Conservation (phyloP, 768 basidiomycete genomes). For the Pleurotus cornucopiae region DNA sequence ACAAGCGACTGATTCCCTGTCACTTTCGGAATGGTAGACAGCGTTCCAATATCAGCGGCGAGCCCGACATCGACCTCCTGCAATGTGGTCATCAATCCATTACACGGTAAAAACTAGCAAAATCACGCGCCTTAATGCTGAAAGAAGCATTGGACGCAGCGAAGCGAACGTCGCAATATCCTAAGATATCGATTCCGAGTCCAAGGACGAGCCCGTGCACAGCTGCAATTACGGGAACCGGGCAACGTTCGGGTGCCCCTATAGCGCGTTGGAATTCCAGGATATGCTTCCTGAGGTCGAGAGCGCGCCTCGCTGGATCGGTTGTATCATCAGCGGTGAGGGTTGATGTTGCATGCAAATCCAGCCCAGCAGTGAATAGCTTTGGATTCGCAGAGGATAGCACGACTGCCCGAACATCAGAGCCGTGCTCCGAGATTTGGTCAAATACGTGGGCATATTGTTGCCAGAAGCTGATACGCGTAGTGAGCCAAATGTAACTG, state of each 20-base stretch:
- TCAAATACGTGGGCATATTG: constrained; percentile 65
- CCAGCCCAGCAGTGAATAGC: constrained; percentile 80
- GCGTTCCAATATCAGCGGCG: constrained; percentile 84
- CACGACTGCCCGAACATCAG: constrained; percentile 67
- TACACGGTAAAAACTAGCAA: neutral
- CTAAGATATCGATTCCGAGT: constrained; percentile 73
- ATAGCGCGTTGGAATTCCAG: constrained; percentile 68
- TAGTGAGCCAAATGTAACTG: neutral
- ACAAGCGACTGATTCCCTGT: constrained; percentile 69
- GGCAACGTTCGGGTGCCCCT: constrained; percentile 58
- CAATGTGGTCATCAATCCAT: constrained; percentile 13
- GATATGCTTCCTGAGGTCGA: constrained; percentile 44
- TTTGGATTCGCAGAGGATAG: constrained; percentile 68
- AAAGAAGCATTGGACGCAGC: constrained; percentile 61
- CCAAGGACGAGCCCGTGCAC: constrained; percentile 74
- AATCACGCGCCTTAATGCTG: constrained; percentile 60
- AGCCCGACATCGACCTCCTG: constrained; percentile 87
- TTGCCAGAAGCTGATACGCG: constrained; percentile 57
- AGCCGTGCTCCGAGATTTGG: constrained; percentile 38
- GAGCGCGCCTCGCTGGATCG: constrained; percentile 53
- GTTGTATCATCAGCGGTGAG: constrained; percentile 18
- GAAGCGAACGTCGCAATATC: constrained; percentile 75
- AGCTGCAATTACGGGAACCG: constrained; percentile 81
- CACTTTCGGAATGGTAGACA: constrained; percentile 78
- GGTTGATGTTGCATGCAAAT: constrained; percentile 44